Evolutionary conservation across 345 rosid genomes (phyloP), one percentile per base, ranked within the genome.

Genomic region (Draba incana): DNA sequence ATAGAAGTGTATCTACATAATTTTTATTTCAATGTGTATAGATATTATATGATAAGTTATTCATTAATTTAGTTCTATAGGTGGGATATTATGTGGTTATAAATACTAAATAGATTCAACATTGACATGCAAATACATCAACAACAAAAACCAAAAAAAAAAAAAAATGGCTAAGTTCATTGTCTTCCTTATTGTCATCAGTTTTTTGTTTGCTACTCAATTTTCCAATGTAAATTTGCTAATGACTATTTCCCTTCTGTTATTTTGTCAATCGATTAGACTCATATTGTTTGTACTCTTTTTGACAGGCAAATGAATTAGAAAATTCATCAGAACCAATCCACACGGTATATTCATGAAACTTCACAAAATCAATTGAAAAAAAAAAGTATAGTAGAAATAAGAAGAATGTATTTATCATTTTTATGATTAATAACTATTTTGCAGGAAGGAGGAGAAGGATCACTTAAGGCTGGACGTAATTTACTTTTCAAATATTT

Each of bases 191-290:
- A 35, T 57, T 35, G 47, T 46, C 35, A 6, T 68, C 13, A 46
- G 2, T 15, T 33, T 66, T 35, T 35, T 56, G 46, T 46, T 57
- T 68, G 64, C 47, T 57, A 68, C 57, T 46, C 70, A 41, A 11
- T 53, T 41, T 52, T 66, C 59, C 8, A 41, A 65, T 52, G 70
- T 65, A 66, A 8, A 3, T 28, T 28, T 3, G 31, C 31, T 7
- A 9, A 46, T 46, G 9, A 7, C 31, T 20, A 2, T 44, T 46
- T 33, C 5, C 16, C 16, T 54, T 66, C 6, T 43, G 8, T 6
- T 30, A 12, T 1, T 66, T 28, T 53, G 4, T 53, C 5, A 52
- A 52, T 15, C 13, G 9, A 27, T 10, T 20, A 10, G 2, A 27
- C 42, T 28, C 8, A 13, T 27, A 30, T 9, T 30, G 5, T 52